Evolutionary conservation across 148 eudicot species (phyloP).

Genomic region (Camellia granthamiana): DNA sequence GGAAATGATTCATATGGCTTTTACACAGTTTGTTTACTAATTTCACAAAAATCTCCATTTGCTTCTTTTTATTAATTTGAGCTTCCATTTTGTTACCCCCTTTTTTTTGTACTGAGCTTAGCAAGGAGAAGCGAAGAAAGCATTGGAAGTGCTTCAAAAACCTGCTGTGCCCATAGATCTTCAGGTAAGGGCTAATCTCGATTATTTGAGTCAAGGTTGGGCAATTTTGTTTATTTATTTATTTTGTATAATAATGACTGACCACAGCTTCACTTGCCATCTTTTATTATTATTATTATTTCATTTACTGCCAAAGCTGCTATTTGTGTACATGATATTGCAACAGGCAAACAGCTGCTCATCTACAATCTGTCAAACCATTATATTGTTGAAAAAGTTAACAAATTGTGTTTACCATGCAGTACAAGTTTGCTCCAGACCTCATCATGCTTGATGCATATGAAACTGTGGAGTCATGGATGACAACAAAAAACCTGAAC

Average conservation of each 20-base stretch:
- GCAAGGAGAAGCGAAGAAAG: conserved; percentile 99
- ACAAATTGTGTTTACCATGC: conserved; percentile 26
- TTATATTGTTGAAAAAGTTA: neutral
- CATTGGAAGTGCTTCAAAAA: conserved; percentile 85
- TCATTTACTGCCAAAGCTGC: neutral
- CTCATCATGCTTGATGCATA: conserved; percentile 99
- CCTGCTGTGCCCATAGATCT: conserved; percentile 71
- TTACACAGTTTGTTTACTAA: neutral
- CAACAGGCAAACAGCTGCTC: neutral
- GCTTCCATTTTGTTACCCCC: neutral
- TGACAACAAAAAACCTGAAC: conserved; percentile 75
- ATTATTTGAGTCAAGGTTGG: conserved; percentile 1
- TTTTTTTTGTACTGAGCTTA: conserved; percentile 21
- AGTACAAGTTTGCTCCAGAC: conserved; percentile 98
- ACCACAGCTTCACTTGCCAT: neutral
- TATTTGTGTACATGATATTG: neutral
- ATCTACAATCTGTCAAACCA: neutral
- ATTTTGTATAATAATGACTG: neutral
- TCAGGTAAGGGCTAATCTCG: conserved; percentile 52
- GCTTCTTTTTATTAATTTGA: neutral
- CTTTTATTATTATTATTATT: neutral
- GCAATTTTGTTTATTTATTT: neutral
- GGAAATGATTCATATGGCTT: neutral
- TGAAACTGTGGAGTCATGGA: conserved; percentile 98
- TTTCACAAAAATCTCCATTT: neutral